Conservation (phyloP, 2,329 filamentous ascomycete species). For the Fusarium anthophilum region DNA sequence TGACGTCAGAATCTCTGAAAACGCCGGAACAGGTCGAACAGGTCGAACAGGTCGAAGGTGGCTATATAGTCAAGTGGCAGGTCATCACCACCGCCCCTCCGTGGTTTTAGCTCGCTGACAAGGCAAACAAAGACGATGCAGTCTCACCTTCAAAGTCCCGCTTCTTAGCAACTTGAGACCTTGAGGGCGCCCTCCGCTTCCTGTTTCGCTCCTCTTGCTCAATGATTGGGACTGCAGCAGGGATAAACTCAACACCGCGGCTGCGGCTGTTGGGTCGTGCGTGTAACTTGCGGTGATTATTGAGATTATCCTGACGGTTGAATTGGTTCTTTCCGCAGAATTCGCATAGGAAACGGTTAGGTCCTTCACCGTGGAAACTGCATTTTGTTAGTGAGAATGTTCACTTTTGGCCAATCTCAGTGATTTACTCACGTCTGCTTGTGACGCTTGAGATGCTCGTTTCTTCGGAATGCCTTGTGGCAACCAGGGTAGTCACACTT, state of each 20-base stretch:
- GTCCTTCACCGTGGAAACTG: constrained; percentile 51
- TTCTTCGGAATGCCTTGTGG: constrained; percentile 59
- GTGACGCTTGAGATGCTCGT: constrained; percentile 66
- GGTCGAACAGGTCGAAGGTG: too few relatives aligned
- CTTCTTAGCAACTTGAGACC: constrained; percentile 49
- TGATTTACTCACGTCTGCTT: constrained; percentile 57
- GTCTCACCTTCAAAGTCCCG: constrained; percentile 17
- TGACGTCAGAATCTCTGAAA: too few relatives aligned
- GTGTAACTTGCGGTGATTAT: constrained; percentile 55
- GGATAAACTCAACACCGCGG: constrained; percentile 53
- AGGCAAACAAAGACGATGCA: too few relatives aligned
- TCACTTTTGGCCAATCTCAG: background rate
- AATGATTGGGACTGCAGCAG: constrained; percentile 51
- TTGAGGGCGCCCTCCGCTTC: constrained; percentile 51
- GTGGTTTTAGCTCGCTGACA: too few relatives aligned
- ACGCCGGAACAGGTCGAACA: too few relatives aligned
- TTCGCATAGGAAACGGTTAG: constrained; percentile 52
- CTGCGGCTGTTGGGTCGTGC: constrained; percentile 52
- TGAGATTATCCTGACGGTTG: constrained; percentile 54
- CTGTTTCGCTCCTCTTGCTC: constrained; percentile 53
- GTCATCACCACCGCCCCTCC: too few relatives aligned
- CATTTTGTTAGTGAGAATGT: background rate
- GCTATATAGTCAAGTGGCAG: too few relatives aligned
- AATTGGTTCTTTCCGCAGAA: constrained; percentile 55
- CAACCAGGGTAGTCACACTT: constrained; percentile 60